phyloP scores from a whole-genome alignment of 176 grass and related monocot species.

The Carex littledalei region DNA sequence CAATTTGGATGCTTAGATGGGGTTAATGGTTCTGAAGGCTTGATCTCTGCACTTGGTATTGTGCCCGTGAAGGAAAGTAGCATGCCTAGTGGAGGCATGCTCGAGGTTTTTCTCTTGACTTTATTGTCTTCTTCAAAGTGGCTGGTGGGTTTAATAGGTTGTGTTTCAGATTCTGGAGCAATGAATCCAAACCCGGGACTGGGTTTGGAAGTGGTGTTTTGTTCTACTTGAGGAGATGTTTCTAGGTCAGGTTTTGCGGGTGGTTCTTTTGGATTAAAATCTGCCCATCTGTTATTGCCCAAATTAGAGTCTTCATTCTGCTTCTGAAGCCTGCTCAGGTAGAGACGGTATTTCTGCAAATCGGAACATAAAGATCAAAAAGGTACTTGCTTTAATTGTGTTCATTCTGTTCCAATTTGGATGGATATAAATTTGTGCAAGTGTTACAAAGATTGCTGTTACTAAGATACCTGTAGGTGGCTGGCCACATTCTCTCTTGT shows the following conservation, averaged over 20 bases:
- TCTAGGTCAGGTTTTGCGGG: constrained; percentile 42
- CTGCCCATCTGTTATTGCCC: constrained; percentile 32
- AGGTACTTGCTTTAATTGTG: not conserved
- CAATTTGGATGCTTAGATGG: constrained; percentile 40
- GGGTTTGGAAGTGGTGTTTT: constrained; percentile 27
- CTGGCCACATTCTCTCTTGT: constrained; percentile 99
- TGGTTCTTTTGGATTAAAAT: constrained; percentile 48
- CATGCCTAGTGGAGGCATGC: constrained; percentile 38
- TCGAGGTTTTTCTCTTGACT: constrained; percentile 27
- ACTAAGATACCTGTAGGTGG: constrained; percentile 88
- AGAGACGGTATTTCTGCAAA: constrained; percentile 98
- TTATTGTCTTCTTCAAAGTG: constrained; percentile 36
- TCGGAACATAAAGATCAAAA: not conserved
- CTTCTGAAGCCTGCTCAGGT: constrained; percentile 91
- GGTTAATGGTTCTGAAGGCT: constrained; percentile 44
- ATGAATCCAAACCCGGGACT: not conserved
- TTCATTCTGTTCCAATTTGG: constrained; percentile 14
- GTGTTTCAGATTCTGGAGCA: constrained; percentile 40
- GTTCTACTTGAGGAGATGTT: constrained; percentile 42
- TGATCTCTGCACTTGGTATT: constrained; percentile 43
- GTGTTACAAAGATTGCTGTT: not conserved
- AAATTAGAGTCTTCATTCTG: constrained; percentile 67
- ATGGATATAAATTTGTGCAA: constrained; percentile 17
- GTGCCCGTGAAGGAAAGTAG: constrained; percentile 58
- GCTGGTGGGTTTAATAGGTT: constrained; percentile 31